phyloP scores from a whole-genome alignment of 768 basidiomycete species.

The Lenzites betulinus region DNA sequence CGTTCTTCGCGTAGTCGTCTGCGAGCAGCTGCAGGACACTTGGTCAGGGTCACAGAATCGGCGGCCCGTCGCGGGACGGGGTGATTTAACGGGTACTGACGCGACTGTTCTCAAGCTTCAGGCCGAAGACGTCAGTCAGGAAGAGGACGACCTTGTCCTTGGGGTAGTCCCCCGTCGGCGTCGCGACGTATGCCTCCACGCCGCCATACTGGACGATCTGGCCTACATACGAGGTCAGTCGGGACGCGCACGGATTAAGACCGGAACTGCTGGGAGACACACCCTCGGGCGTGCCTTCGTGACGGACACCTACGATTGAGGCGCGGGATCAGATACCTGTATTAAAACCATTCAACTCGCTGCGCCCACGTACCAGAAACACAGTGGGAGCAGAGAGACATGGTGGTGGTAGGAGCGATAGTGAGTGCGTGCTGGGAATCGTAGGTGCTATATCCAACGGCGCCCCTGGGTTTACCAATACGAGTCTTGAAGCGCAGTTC shows the following conservation, averaged over 20 bases:
- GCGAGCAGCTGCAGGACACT: slow-evolving; percentile 45
- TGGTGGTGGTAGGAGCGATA: no score
- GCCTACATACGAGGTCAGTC: slow-evolving; percentile 32
- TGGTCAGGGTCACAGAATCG: no score
- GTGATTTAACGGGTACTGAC: slow-evolving; percentile 35
- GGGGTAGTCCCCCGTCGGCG: slow-evolving; percentile 38
- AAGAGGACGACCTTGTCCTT: slow-evolving; percentile 41
- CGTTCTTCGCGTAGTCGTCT: slow-evolving; percentile 46
- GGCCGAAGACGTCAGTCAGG: slow-evolving; percentile 40
- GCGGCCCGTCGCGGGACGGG: neutral
- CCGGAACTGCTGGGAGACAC: slow-evolving; percentile 34
- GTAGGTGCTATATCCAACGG: no score
- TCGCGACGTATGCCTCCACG: slow-evolving; percentile 43
- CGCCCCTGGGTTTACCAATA: no score
- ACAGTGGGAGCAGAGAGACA: slow-evolving; percentile 61
- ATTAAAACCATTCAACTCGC: no score
- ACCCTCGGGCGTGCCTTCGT: slow-evolving; percentile 42
- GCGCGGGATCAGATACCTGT: neutral
- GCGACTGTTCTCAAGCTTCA: slow-evolving; percentile 33
- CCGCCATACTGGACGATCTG: slow-evolving; percentile 40
- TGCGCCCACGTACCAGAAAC: slow-evolving; percentile 45
- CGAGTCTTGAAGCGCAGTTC: no score
- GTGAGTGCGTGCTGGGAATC: no score
- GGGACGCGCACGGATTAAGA: slow-evolving; percentile 44
- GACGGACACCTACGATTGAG: slow-evolving; percentile 32